A percentile compares a stretch with the other conserved stretches of the same genome.
These are phyloP conservation scores for Paramyrothecium roridum DNA, from an alignment of 2,329 filamentous ascomycete species.

Conservation along the genomic window DNA sequence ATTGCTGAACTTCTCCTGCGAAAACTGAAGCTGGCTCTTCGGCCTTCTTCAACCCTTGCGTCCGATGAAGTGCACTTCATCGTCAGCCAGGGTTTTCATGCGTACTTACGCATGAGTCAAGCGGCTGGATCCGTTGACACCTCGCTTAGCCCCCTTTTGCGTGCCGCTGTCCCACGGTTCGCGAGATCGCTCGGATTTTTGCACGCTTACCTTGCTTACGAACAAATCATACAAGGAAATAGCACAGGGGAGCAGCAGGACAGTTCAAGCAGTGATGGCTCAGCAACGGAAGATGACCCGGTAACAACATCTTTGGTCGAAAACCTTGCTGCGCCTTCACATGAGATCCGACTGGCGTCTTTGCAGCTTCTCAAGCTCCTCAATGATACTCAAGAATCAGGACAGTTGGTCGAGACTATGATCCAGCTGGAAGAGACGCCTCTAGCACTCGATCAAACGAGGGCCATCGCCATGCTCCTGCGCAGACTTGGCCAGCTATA, in stretches of 20 bases:
- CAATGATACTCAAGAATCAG: constrained; percentile 19
- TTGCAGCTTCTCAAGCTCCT: constrained; percentile 69
- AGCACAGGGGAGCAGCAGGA: constrained; percentile 16
- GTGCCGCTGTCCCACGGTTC: constrained; percentile 64
- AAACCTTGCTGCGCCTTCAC: constrained; percentile 74
- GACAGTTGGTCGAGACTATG: constrained; percentile 48
- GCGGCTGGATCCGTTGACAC: constrained; percentile 55
- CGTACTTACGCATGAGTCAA: constrained; percentile 65
- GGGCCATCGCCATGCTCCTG: constrained; percentile 80
- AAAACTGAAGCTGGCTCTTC: constrained; percentile 63
- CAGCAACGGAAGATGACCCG: constrained; percentile 48
- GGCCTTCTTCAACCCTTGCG: constrained; percentile 55
- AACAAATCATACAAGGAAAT: constrained; percentile 27
- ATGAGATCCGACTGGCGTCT: constrained; percentile 69
- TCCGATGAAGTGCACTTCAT: constrained; percentile 70
- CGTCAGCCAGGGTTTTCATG: constrained; percentile 69
- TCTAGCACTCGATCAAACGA: constrained; percentile 70
- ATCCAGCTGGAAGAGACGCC: constrained; percentile 77
- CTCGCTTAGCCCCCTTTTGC: constrained; percentile 62
- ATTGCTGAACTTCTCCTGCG: constrained; percentile 63
- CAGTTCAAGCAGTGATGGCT: constrained; percentile 31
- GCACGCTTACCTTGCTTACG: constrained; percentile 57
- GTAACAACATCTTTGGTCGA: constrained; percentile 64
- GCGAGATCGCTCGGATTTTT: constrained; percentile 64
- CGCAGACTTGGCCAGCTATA: constrained; percentile 72